Evolutionary conservation across 176 grass and related monocot species (phyloP).

Genomic region (Eragrostis curvula): DNA sequence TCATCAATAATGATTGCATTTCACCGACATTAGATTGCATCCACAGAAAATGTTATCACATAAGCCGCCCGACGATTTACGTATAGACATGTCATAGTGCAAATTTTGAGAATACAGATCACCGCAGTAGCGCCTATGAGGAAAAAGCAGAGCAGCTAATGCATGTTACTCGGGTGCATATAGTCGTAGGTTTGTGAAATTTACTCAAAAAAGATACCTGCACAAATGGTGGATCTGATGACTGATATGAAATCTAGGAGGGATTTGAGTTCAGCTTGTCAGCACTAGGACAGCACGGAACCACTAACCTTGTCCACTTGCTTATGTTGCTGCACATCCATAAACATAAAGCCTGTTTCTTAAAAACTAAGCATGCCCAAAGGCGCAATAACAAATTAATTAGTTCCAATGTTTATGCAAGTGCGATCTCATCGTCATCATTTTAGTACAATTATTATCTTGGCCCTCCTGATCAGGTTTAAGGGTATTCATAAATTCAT

Average conservation of each 20-base stretch:
- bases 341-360: slow-evolving; percentile 21
- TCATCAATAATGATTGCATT: slow-evolving; percentile 34
- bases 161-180: neutral
- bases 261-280: slow-evolving; percentile 24
- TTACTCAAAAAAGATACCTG: neutral
- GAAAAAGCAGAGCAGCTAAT: neutral
- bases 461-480: slow-evolving; percentile 8
- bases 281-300: slow-evolving; percentile 35
- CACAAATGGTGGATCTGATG: slow-evolving; percentile 30
- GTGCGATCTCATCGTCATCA: slow-evolving; percentile 9
- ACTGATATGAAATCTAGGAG: neutral
- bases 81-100: neutral
- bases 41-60: neutral
- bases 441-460: slow-evolving; percentile 17
- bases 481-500: slow-evolving; percentile 13
- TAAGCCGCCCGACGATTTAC: slow-evolving; percentile 8
- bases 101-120: neutral
- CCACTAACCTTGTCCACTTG: slow-evolving; percentile 38
- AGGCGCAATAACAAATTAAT: slow-evolving; percentile 17
- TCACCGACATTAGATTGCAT: slow-evolving; percentile 43
- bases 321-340: slow-evolving; percentile 39
- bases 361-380: slow-evolving; percentile 32
- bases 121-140: neutral
- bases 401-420: slow-evolving; percentile 28
- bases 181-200: too few relatives aligned